phyloP scores from a whole-genome alignment of 2,329 filamentous ascomycete species.

The Fusarium udum region DNA sequence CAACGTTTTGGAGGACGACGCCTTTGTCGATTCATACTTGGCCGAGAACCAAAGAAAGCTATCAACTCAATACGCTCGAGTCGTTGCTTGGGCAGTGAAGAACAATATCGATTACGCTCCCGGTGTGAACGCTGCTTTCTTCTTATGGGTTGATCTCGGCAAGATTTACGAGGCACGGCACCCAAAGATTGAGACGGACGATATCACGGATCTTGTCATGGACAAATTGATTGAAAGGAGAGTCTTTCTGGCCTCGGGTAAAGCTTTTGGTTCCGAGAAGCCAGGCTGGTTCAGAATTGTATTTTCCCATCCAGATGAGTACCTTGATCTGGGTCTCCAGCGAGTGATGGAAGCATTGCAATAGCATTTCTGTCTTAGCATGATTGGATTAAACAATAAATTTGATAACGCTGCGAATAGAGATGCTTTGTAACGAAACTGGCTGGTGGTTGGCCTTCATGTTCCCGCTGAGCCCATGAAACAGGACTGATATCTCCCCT shows the following conservation, averaged over 20 bases:
- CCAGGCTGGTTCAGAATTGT: conserved; percentile 53
- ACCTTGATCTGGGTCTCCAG: conserved; percentile 44
- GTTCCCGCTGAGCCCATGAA: not conserved
- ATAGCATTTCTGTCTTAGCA: not conserved
- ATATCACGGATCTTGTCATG: conserved; percentile 43
- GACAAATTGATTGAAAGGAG: conserved; percentile 43
- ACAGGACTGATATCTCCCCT: not conserved
- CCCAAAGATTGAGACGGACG: conserved; percentile 7
- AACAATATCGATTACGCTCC: conserved; percentile 56
- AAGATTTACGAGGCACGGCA: conserved; percentile 39
- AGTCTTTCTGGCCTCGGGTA: conserved; percentile 51
- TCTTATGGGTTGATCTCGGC: conserved; percentile 62
- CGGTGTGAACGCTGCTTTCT: conserved; percentile 63
- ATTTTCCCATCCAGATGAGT: conserved; percentile 47
- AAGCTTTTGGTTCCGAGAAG: conserved; percentile 51
- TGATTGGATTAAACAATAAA: not conserved
- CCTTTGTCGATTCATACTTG: conserved; percentile 57
- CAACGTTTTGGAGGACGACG: conserved; percentile 55
- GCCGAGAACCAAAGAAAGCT: conserved; percentile 53
- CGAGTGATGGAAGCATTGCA: conserved; percentile 30
- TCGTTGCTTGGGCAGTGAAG: conserved; percentile 48
- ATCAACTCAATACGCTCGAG: conserved; percentile 50
- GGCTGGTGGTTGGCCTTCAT: not conserved
- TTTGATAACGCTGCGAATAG: not conserved
- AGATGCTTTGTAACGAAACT: not conserved